phyloP scores from a whole-genome alignment of 2,329 filamentous ascomycete species.

The Arthrinium puccinioides region DNA sequence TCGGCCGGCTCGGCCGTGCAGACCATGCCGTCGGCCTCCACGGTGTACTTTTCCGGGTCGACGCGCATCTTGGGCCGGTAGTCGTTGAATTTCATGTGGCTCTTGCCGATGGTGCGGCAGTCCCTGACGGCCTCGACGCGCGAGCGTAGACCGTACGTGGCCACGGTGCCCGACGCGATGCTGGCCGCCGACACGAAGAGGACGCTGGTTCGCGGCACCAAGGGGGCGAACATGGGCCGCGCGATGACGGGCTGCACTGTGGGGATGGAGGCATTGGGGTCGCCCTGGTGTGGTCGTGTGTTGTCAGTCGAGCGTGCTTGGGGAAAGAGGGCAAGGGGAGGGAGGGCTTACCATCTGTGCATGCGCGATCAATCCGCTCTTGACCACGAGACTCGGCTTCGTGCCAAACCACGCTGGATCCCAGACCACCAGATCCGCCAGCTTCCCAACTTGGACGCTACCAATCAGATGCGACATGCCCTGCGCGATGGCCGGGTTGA shows the following conservation, averaged over 20 bases:
- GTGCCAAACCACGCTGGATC: constrained; percentile 77
- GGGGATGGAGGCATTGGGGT: constrained; percentile 78
- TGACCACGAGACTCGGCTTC: constrained; percentile 75
- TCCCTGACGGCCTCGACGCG: constrained; percentile 71
- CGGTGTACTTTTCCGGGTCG: constrained; percentile 82
- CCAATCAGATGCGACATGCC: constrained; percentile 85
- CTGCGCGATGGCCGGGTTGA: constrained; percentile 88
- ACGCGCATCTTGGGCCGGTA: constrained; percentile 80
- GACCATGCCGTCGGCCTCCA: constrained; percentile 73
- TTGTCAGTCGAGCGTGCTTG: constrained; percentile 1
- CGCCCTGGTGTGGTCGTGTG: constrained; percentile 45
- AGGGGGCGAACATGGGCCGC: constrained; percentile 77
- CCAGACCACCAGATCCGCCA: constrained; percentile 88
- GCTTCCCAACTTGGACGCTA: constrained; percentile 79
- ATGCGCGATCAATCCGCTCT: constrained; percentile 79
- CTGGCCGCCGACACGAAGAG: constrained; percentile 76
- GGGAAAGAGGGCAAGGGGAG: neutral
- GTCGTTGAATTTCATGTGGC: constrained; percentile 87
- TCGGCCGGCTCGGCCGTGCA: constrained; percentile 68
- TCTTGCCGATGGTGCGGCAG: constrained; percentile 70
- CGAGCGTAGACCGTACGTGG: constrained; percentile 69
- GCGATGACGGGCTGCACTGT: constrained; percentile 79
- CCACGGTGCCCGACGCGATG: constrained; percentile 58
- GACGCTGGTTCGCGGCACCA: constrained; percentile 65
- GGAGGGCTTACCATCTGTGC: constrained; percentile 65